Percentiles rank a stretch among this genome's conserved stretches.
Conservation (phyloP, 1,284 basidiomycete species). For the Sphagnurus paluster region DNA sequence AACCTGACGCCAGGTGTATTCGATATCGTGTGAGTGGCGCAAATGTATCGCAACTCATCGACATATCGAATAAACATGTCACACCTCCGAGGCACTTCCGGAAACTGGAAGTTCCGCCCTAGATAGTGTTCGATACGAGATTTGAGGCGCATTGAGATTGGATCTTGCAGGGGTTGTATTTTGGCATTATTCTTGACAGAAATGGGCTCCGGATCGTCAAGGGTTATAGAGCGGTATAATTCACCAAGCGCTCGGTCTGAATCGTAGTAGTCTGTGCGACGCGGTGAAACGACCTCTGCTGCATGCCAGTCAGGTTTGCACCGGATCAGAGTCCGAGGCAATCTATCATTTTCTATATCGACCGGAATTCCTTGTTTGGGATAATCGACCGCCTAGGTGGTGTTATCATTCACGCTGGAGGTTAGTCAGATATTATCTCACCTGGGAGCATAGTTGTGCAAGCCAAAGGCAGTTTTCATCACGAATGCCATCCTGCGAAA, state of each 20-base stretch:
- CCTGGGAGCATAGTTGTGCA: conserved; percentile 63
- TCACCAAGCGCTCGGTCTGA: conserved; percentile 67
- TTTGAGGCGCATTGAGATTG: conserved; percentile 48
- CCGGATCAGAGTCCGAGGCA: conserved; percentile 52
- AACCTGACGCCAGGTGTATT: conserved; percentile 55
- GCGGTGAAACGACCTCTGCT: conserved; percentile 59
- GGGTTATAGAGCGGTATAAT: conserved; percentile 60
- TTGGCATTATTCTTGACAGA: conserved; percentile 15
- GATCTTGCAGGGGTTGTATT: conserved; percentile 37
- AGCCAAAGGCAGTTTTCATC: conserved; percentile 64
- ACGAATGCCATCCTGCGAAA: conserved; percentile 57
- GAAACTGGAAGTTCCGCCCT: conserved; percentile 27
- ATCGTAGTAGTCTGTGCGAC: conserved; percentile 66
- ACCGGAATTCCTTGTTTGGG: conserved; percentile 71
- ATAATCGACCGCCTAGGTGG: conserved; percentile 50
- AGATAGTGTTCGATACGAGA: conserved; percentile 40
- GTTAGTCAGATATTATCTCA: conserved; percentile 18
- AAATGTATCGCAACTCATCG: conserved; percentile 68
- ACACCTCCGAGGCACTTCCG: conserved; percentile 33
- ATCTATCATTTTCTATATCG: conserved; percentile 42
- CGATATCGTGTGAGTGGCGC: conserved; percentile 66
- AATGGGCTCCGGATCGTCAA: conserved; percentile 40
- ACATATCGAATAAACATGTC: conserved; percentile 52
- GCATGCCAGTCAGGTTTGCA: conserved; percentile 79
- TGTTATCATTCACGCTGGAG: background rate